Evolutionary conservation across 805 yeast genomes (phyloP).

Genomic region (Maudiozyma turicensis): DNA sequence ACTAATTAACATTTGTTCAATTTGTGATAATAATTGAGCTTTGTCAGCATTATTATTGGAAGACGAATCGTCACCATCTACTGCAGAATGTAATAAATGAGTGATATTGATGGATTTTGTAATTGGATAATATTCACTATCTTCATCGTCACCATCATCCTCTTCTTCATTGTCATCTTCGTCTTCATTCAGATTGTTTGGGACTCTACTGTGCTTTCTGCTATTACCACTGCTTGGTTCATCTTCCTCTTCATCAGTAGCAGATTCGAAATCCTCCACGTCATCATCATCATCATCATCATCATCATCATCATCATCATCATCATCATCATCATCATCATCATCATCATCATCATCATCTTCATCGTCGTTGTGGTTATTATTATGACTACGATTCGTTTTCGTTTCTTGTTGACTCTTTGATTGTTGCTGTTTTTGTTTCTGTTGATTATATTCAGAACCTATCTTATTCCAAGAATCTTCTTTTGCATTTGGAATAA

Average conservation of each 20-base stretch:
- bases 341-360: too few species aligned
- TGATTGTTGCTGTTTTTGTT: conserved; percentile 1
- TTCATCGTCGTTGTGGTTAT: too few species aligned
- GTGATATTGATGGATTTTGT: conserved; percentile 30
- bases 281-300: conserved; percentile 1
- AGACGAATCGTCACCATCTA: conserved; percentile 5
- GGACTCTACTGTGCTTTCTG: conserved; percentile 6
- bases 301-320: background rate
- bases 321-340: conserved; percentile 1
- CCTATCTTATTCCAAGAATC: conserved; percentile 47
- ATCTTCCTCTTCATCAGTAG: conserved; percentile 2
- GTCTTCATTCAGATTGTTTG: conserved; percentile 12
- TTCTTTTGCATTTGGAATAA: conserved; percentile 36
- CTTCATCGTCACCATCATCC: conserved; percentile 3
- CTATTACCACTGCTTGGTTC: background rate
- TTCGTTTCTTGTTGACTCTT: background rate
- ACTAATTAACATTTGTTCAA: conserved; percentile 19
- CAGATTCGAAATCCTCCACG: conserved; percentile 2
- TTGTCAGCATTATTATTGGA: conserved; percentile 2
- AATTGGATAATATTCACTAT: conserved; percentile 21
- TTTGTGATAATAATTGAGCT: conserved; percentile 6
- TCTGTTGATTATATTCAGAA: conserved; percentile 4
- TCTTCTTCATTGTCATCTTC: conserved; percentile 14
- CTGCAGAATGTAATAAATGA: conserved; percentile 25
- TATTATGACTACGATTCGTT: background rate